Base-by-base conservation (phyloP, 176 grass and related monocot genomes). In the Saccharum spontaneum region DNA sequence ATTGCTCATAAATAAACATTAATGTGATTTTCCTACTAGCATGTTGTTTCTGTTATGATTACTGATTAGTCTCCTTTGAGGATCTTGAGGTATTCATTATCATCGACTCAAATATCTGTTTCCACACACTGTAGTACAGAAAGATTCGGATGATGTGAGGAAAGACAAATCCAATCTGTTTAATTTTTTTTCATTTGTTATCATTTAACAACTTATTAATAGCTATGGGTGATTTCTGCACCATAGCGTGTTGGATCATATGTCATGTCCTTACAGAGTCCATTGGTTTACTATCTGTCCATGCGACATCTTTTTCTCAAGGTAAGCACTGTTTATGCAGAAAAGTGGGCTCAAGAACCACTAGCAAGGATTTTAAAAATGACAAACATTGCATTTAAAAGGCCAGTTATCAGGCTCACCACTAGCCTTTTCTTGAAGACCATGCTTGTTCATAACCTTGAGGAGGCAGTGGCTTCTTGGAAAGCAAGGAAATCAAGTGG, bases 391-490 rank as follows among this genome's bases (percentile, higher is more conserved):
- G 69, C 77, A 78, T 61, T 54, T 40, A 79, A 69, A 88, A 67
- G 82, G 63, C 26, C 68, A 75, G 62, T 85, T 79, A 82, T 85
- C 67, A 45, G 64, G 73, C 49, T 80, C 69, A 77, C 78, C 22
- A 64, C 67, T 80, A 79, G 54, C 85, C 65, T 30, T 90, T 90
- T 64, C 48, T 50, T 60, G 78, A 79, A 82, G 85, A 90, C 85
- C 73, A 90, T 83, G 66, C 75, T 78, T 72, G 66, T 66, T 69
- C 65, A 77, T 82, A 73, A 75, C 82, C 22, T 80, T 82, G 67
- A 70, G 88, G 82, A 88, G 85, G 82, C 52, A 66, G 81, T 82
- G 88, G 73, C 85, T 90, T 90, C 69, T 83, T 84, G 81, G 70
- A 91, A 87, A 84, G 55, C 63, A 84, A 80, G 62, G 85, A 84